Evolutionary conservation across 441 rosid genomes (phyloP).

Genomic region (Brassica balearica): DNA sequence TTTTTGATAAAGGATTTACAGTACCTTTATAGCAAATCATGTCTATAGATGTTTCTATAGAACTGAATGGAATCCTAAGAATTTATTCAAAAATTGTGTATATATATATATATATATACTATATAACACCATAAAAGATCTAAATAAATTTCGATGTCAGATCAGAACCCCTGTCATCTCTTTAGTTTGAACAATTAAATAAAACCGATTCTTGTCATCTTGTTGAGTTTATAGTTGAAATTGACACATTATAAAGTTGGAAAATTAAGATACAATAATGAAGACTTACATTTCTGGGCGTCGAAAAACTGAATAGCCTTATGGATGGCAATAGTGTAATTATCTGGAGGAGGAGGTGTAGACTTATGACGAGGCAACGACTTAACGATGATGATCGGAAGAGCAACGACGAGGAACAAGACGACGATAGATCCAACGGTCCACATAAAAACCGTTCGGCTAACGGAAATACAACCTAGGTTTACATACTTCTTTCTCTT

Average conservation of each 20-base stretch:
- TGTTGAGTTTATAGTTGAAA: background rate
- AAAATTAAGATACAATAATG: background rate
- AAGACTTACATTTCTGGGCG: slow-evolving; percentile 80
- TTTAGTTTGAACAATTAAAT: background rate
- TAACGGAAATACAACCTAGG: slow-evolving; percentile 71
- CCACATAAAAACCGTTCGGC: slow-evolving; percentile 61
- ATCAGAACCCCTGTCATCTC: background rate
- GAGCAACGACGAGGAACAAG: slow-evolving; percentile 60
- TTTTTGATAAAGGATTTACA: background rate
- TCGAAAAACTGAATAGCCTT: slow-evolving; percentile 86
- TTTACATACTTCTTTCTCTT: slow-evolving; percentile 75
- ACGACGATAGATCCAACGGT: slow-evolving; percentile 49
- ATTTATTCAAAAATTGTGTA: background rate
- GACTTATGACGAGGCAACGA: slow-evolving; percentile 60
- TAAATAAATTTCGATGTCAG: background rate
- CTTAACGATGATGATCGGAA: slow-evolving; percentile 68
- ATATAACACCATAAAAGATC: background rate
- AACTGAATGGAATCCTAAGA: slow-evolving; percentile 3
- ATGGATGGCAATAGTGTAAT: slow-evolving; percentile 79
- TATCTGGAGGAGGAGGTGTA: slow-evolving; percentile 61
- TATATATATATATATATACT: background rate
- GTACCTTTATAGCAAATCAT: background rate
- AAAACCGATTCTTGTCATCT: background rate
- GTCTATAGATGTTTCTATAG: background rate
- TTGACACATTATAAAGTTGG: background rate